Percentiles rank a stretch among this genome's conserved stretches.
Conservation (phyloP, 1,284 basidiomycete species). For the Ganoderma lingzhi region DNA sequence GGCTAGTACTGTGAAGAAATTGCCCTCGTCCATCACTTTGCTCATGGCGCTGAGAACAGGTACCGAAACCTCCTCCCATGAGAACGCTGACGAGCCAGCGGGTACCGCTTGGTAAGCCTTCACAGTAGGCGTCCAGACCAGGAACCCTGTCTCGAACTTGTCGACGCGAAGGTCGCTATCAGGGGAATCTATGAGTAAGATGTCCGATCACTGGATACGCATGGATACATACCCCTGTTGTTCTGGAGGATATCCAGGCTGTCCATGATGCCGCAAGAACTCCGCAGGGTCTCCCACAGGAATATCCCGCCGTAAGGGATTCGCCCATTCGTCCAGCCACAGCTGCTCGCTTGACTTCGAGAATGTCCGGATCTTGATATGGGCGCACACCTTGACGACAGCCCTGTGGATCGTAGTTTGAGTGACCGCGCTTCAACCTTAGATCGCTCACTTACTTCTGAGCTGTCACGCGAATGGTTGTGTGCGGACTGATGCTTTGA, state of each 20-base stretch:
- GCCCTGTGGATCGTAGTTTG: slow-evolving; percentile 55
- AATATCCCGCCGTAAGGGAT: slow-evolving; percentile 72
- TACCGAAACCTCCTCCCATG: slow-evolving; percentile 73
- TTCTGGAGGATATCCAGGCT: slow-evolving; percentile 42
- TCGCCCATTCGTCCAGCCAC: slow-evolving; percentile 83
- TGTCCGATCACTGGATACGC: neutral
- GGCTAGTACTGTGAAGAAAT: slow-evolving; percentile 71
- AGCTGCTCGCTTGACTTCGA: slow-evolving; percentile 74
- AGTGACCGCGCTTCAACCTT: slow-evolving; percentile 4
- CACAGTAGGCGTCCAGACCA: slow-evolving; percentile 81
- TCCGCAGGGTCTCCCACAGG: slow-evolving; percentile 55
- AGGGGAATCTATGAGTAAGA: neutral
- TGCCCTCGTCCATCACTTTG: slow-evolving; percentile 54
- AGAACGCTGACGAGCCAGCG: slow-evolving; percentile 57
- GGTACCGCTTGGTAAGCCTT: slow-evolving; percentile 69
- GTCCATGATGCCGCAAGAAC: slow-evolving; percentile 56
- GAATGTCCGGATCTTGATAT: slow-evolving; percentile 88
- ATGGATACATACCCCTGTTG: slow-evolving; percentile 24
- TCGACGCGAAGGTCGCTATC: slow-evolving; percentile 70
- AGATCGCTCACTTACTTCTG: slow-evolving; percentile 51
- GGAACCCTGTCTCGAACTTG: slow-evolving; percentile 86
- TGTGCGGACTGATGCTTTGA: slow-evolving; percentile 81
- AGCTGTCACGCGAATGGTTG: slow-evolving; percentile 78
- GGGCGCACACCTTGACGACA: slow-evolving; percentile 77
- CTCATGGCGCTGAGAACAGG: slow-evolving; percentile 69